Evolutionary conservation across 768 basidiomycete species (phyloP), one percentile per base, ranked within the genome.

Genomic region (Cantharellus anzutake): DNA sequence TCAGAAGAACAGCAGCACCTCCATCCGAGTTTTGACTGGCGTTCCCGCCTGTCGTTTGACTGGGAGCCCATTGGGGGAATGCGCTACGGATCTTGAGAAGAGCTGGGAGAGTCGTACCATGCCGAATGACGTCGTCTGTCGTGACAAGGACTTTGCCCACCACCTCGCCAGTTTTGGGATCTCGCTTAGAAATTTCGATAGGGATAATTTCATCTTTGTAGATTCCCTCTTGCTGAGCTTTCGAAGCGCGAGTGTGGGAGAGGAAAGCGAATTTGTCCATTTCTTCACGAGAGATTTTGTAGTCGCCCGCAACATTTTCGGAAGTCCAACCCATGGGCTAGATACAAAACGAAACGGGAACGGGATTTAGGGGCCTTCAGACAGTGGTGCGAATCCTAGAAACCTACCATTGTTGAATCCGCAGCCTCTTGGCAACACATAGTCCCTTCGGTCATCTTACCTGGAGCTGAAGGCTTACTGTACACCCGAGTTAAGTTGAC

Each of bases 311-410:
- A 40, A 91, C 84, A 63, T 88, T 91, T 70, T 91, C 87, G 64
- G 82, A 83, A 3, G 87, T 88, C 88, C 88, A 89, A 4, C 87
- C 87, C 88, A 90, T 91, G 40, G 83, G 84, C 67, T 80, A 72
- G 39, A 7, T 35, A 34, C 11, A 11, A 29, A 29, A 29, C 20
- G 20, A 29, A 29, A 29, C 20, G 20, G 20, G 20, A 29, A 29
- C 20, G 44, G 11, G 11, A 38, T 55, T 55, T 55, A 14, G 41
- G 20, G 51, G 4, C 37, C 42, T 61, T 20, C 50, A 59, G 57
- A 40, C 40, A 5, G 2, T 59, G 16, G 51, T 59, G 55, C 16
- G 48, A 5, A 5, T 29, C 50, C 29, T 20, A 5, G 59, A n/a
- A 29, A 48, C 29, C 29, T 48, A 48, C 44, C 44, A 48, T 48